Evolutionary conservation across 768 basidiomycete species (phyloP), one percentile per base, ranked within the genome.

Genomic region (Favolaschia claudopus): DNA sequence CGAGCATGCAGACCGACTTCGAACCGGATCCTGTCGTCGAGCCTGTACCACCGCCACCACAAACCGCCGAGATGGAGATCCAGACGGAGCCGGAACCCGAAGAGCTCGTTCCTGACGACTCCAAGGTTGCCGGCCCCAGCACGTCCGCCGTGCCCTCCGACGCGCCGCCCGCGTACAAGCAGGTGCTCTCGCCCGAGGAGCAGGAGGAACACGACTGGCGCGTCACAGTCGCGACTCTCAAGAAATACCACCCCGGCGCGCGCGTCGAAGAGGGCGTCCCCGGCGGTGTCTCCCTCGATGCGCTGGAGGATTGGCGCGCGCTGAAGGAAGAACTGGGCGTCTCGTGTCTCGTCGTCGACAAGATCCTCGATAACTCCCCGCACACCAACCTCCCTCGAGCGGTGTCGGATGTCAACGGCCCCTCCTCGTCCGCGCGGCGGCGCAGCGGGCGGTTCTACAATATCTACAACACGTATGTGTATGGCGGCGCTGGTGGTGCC

Each of bases 291-390:
- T 86, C 91, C 5, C 80, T 84, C 49, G 91, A 92, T 32, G 77
- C 85, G 2, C 71, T 82, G 22, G 89, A 89, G 62, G 91, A 92
- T 62, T 94, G 92, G 93, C 85, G 85, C 62, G 82, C 87, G 7
- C 76, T 94, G 51, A 92, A 94, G 73, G 85, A 85, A 25, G 91
- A 93, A 69, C 80, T 94, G 9, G 92, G 92, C 12, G 80, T 92
- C 39, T 88, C 88, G 25, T 94, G 92, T 66, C 64, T 77, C 27
- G 89, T 91, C 42, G 89, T 94, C 65, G 92, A 94, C 70, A 85
- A 88, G 71, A 74, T 89, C 48, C 77, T 94, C 53, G 84, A 77
- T 38, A 75, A 75, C 56, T 78, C 82, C 4, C 70, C 72, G 1
- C 32, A 42, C 13, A 64, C 67, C 14, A 58, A 55, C 34, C 55